A percentile compares a stretch with the other conserved stretches of the same genome.
These are phyloP conservation scores for Plasmodium gallinaceum DNA, from an alignment of 169 alveolate species.

Conservation along the genomic window DNA sequence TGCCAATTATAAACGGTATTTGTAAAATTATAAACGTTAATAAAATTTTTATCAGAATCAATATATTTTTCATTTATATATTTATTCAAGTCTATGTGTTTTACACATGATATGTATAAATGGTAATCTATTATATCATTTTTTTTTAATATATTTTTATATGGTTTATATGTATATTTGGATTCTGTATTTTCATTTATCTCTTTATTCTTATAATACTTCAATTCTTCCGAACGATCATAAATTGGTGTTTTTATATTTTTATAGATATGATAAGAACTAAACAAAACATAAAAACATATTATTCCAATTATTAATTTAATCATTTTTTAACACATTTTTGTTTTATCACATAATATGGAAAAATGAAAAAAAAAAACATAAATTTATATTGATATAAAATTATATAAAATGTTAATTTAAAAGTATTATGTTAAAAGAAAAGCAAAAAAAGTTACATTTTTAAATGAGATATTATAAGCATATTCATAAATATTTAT, in stretches of 20 bases:
- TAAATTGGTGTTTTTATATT: slow-evolving; percentile 45
- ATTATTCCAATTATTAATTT: slow-evolving; percentile 61
- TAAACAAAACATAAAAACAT: slow-evolving; percentile 37
- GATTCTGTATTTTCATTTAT: background rate
- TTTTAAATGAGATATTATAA: background rate
- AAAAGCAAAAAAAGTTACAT: no score
- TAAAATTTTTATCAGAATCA: slow-evolving; percentile 26
- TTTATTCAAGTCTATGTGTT: slow-evolving; percentile 48
- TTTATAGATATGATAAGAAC: slow-evolving; percentile 37
- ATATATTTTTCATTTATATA: slow-evolving; percentile 32
- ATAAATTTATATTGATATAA: background rate
- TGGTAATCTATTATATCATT: slow-evolving; percentile 62
- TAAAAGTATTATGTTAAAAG: no score
- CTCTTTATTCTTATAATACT: background rate
- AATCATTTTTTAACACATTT: slow-evolving; percentile 31
- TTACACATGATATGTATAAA: slow-evolving; percentile 60
- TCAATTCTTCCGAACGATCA: background rate
- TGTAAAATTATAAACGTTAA: slow-evolving; percentile 26
- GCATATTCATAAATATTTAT: background rate
- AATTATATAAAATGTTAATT: no score
- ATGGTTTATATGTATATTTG: slow-evolving; percentile 26
- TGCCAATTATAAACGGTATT: slow-evolving; percentile 29
- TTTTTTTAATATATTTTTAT: slow-evolving; percentile 25
- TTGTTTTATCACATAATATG: background rate
- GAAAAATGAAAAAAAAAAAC: background rate